Base-by-base conservation (phyloP, 768 basidiomycete genomes). In the Tylopilus sp. region DNA sequence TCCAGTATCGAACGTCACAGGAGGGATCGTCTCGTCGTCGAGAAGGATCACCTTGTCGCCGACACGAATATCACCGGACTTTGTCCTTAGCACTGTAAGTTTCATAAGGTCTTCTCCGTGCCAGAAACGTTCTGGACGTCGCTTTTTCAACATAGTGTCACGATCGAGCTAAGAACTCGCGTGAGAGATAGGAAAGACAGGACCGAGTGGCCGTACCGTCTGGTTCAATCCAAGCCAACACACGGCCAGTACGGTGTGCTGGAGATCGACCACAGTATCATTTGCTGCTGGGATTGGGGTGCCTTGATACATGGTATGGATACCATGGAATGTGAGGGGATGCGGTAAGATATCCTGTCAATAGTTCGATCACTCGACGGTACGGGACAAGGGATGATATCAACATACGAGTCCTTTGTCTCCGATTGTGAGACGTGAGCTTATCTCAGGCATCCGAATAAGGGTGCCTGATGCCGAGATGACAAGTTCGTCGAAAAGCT, bases 191-290 rank as follows among this genome's bases (percentile, higher is more conserved):
- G 29, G 52, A 45, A 34, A 2, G 13, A 19, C 46, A 13, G 36
- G 0, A 41, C 1, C 5, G 21, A 46, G 21, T 14, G 14, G 28
- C 65, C 84, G 50, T 63, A 91, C 92, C 48, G 81, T 78, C 75
- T 96, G 93, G 56, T 92, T 93, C 48, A 96, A 73, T 19, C 91
- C 93, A 6, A 93, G 76, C 93, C 93, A 96, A 44, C 85, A 80
- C 42, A 96, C 74, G 14, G 87, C 89, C 55, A 92, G 80, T 36
- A 88, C 85, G 16, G 82, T 87, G 53, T 90, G 91, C 56, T 79
- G 82, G 25, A 92, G 79, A 22, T 80, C 78, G 31, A 93, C 74
- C 26, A 92, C 86, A 2, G 82, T 85, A 53, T 89, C 87, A 14
- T 72, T 70, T 14, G 63, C 64, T 34, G 74, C 74, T 14, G 76